Evolutionary conservation across 371 early-diverging fungal genomes (phyloP).

Genomic region (Mortierella sp.): DNA sequence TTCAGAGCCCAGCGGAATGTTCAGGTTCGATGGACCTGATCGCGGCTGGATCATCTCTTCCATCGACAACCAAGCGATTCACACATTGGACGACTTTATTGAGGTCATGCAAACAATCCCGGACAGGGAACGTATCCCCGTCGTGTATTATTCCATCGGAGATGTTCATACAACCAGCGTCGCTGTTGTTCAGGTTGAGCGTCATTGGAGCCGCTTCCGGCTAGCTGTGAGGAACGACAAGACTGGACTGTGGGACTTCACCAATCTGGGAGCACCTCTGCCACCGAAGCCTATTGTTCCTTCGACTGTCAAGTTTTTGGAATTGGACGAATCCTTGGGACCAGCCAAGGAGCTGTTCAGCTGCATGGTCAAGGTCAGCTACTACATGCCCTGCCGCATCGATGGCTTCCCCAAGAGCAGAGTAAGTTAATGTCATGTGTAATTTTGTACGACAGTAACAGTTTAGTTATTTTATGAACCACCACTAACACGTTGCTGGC

Average conservation of each 20-base stretch:
- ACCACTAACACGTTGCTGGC: not conserved
- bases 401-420: constrained; percentile 78
- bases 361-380: constrained; percentile 75
- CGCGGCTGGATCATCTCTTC: constrained; percentile 85
- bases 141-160: constrained; percentile 86
- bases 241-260: constrained; percentile 86
- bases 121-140: constrained; percentile 81
- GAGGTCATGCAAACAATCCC: constrained; percentile 82
- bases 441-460: not conserved
- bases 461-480: not conserved
- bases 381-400: constrained; percentile 75
- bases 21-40: constrained; percentile 83
- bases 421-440: constrained; percentile 25
- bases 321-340: constrained; percentile 69
- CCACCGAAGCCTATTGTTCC: constrained; percentile 70
- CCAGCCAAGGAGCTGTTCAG: constrained; percentile 72
- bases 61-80: constrained; percentile 81
- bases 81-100: constrained; percentile 81
- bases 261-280: constrained; percentile 65
- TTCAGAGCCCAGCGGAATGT: constrained; percentile 69
- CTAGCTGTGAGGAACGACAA: constrained; percentile 82
- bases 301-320: constrained; percentile 67
- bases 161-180: constrained; percentile 82
- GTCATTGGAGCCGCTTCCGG: constrained; percentile 87
- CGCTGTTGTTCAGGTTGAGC: constrained; percentile 80